phyloP scores from a whole-genome alignment of 1,284 basidiomycete species.

The Cryptococcus neoformans region DNA sequence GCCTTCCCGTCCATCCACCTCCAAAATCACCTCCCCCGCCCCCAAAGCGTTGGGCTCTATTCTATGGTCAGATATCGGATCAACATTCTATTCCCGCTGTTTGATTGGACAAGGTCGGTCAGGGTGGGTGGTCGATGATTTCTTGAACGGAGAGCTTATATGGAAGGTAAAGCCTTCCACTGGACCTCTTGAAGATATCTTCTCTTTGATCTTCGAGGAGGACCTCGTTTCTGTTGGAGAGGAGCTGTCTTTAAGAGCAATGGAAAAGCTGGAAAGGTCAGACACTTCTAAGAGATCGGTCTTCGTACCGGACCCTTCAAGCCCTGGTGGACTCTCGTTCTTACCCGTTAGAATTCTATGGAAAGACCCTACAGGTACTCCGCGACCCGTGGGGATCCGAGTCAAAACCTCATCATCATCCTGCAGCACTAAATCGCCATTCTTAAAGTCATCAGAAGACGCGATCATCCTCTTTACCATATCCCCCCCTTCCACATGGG shows the following conservation, averaged over 20 bases:
- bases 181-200: not conserved
- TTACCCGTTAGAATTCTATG: constrained; percentile 7
- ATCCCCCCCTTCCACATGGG: no score
- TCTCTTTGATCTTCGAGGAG: constrained; percentile 14
- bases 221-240: constrained; percentile 6
- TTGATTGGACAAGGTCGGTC: constrained; percentile 10
- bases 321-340: constrained; percentile 15
- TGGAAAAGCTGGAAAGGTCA: not conserved
- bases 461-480: not conserved
- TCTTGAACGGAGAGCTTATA: not conserved
- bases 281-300: constrained; percentile 4
- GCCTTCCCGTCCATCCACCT: constrained; percentile 8
- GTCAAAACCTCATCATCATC: not conserved
- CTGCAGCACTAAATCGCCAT: no score
- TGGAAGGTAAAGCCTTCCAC: not conserved
- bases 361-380: not conserved
- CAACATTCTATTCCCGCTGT: constrained; percentile 28
- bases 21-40: not conserved
- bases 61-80: constrained; percentile 36
- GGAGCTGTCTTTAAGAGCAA: constrained; percentile 2
- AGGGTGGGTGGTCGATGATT: constrained; percentile 14
- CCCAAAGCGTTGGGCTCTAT: constrained; percentile 24
- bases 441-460: not conserved
- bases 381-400: constrained; percentile 13
- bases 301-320: constrained; percentile 15